A percentile compares a stretch with the other conserved stretches of the same genome.
Conservation (phyloP, 2,329 filamentous ascomycete genomes). For the Alternaria brassicicola region DNA sequence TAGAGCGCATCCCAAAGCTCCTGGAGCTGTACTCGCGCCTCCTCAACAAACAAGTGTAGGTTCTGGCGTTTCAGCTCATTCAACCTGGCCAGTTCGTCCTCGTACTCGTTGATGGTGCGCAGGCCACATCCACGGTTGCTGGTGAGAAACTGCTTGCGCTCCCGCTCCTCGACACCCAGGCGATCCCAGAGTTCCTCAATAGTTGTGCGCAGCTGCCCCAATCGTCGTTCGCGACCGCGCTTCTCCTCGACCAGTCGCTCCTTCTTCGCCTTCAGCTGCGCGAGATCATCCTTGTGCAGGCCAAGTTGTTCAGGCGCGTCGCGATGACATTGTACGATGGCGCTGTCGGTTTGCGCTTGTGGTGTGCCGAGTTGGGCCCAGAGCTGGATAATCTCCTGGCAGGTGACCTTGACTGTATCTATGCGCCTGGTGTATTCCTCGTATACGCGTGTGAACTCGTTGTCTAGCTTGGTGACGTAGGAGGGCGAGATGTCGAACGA, state of each 20-base stretch:
- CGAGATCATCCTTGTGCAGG: constrained; percentile 84
- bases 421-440: constrained; percentile 92
- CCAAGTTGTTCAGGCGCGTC: constrained; percentile 94
- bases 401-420: constrained; percentile 72
- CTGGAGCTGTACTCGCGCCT: constrained; percentile 86
- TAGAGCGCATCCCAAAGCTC: constrained; percentile 94
- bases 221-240: constrained; percentile 75
- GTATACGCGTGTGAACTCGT: constrained; percentile 92
- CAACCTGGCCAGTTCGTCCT: constrained; percentile 83
- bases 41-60: constrained; percentile 93
- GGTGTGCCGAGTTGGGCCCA: constrained; percentile 97
- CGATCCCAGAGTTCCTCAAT: constrained; percentile 92
- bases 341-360: constrained; percentile 86
- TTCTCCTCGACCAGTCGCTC: constrained; percentile 91
- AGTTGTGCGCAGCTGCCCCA: constrained; percentile 74
- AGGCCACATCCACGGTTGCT: constrained; percentile 89
- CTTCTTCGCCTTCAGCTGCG: constrained; percentile 71
- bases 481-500: constrained; percentile 90
- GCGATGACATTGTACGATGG: constrained; percentile 87
- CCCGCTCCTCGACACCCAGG: constrained; percentile 79
- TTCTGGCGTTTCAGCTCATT: constrained; percentile 96
- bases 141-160: constrained; percentile 84
- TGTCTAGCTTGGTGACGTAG: constrained; percentile 85
- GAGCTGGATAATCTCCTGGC: constrained; percentile 86
- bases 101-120: constrained; percentile 92